phyloP scores from a whole-genome alignment of 1,284 basidiomycete genomes.

The Naganishia liquefaciens region DNA sequence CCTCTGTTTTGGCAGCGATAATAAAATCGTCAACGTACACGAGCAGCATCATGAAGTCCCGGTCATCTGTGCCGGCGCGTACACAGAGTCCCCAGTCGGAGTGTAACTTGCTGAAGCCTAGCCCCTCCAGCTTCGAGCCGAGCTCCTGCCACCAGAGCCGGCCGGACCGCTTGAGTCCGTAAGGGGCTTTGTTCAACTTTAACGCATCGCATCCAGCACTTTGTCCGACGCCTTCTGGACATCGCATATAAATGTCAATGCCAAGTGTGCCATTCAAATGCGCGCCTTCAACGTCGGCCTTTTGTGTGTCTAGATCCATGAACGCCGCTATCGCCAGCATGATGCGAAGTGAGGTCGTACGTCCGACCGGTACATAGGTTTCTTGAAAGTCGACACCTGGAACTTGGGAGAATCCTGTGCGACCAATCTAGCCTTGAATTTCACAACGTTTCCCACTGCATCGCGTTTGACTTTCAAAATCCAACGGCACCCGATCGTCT shows the following conservation, averaged over 20 bases:
- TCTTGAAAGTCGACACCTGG: conserved; percentile 55
- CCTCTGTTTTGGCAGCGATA: conserved; percentile 34
- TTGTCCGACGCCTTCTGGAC: conserved; percentile 33
- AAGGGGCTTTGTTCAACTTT: conserved; percentile 35
- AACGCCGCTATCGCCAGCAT: conserved; percentile 53
- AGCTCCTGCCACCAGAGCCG: conserved; percentile 51
- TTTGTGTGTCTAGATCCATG: conserved; percentile 52
- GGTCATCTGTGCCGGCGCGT: not conserved
- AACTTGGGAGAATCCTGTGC: conserved; percentile 47
- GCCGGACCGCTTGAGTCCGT: conserved; percentile 40
- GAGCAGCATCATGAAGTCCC: conserved; percentile 4
- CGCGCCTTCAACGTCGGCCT: conserved; percentile 58
- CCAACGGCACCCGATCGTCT: conserved; percentile 33
- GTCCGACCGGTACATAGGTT: conserved; percentile 56
- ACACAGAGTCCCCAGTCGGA: not conserved
- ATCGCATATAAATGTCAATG: conserved; percentile 52
- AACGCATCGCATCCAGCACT: not conserved
- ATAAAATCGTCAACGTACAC: conserved; percentile 29
- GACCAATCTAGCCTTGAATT: conserved; percentile 47
- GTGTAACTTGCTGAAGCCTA: conserved; percentile 25
- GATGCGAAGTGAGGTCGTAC: conserved; percentile 51
- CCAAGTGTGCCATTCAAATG: conserved; percentile 57
- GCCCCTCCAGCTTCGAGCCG: conserved; percentile 34
- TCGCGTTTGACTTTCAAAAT: conserved; percentile 38
- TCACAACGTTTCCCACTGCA: conserved; percentile 36